Conservation (phyloP, 225 moss, liverwort and hornwort genomes). For the Sphagnum contortum region DNA sequence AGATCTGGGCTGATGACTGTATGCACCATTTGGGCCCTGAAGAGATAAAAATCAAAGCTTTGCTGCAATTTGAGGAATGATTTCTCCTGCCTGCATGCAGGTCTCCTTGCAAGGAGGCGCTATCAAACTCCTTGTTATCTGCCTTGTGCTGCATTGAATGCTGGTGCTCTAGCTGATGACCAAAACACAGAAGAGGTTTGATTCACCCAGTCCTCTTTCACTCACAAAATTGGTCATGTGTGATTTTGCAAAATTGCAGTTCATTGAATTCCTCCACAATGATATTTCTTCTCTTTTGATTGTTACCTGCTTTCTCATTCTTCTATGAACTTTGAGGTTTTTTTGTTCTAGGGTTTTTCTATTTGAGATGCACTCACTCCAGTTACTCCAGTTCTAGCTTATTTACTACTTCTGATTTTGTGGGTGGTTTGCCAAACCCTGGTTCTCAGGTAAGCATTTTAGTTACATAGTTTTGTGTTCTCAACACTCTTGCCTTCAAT, state of each 20-base stretch:
- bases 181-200: neutral
- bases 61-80: too few species aligned
- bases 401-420: too few species aligned
- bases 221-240: too few species aligned
- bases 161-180: constrained; percentile 1
- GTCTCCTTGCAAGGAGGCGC: neutral
- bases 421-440: too few species aligned
- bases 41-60: too few species aligned
- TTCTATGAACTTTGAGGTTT: neutral
- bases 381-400: too few species aligned
- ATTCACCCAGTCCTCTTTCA: neutral
- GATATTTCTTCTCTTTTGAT: neutral
- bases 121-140: neutral
- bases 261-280: neutral
- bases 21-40: too few species aligned
- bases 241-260: too few species aligned
- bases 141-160: neutral
- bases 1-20: too few species aligned
- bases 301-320: neutral
- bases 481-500: neutral
- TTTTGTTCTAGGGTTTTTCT: neutral
- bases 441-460: too few species aligned
- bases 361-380: neutral
- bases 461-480: neutral
- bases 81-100: neutral